Evolutionary conservation across 805 yeast genomes (phyloP).

Genomic region (Candida khao-thaluensis): DNA sequence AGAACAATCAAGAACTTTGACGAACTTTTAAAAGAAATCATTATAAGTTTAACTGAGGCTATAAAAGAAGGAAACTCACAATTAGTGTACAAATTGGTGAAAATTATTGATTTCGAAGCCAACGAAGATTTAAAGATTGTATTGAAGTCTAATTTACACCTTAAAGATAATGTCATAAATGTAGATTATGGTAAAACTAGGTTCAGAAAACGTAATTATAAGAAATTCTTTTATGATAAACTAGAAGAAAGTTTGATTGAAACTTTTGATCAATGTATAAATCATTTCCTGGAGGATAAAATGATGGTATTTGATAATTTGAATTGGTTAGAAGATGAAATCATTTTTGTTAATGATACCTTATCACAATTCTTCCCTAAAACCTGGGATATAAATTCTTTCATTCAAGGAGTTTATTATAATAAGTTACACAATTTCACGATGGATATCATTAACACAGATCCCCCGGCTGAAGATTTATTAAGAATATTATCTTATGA

Average conservation of each 20-base stretch:
- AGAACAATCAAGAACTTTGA: conserved; percentile 59
- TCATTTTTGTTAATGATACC: conserved; percentile 61
- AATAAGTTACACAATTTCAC: conserved; percentile 61
- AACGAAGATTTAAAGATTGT: conserved; percentile 62
- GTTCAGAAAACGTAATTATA: conserved; percentile 55
- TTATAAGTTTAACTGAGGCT: conserved; percentile 68
- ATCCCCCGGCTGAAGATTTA: conserved; percentile 78
- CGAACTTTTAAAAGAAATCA: conserved; percentile 59
- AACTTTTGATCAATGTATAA: conserved; percentile 65
- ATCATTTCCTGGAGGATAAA: conserved; percentile 47
- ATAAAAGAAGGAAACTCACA: conserved; percentile 66
- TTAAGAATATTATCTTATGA: conserved; percentile 77
- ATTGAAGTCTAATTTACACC: conserved; percentile 31
- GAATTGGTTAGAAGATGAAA: conserved; percentile 82
- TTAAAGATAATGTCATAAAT: conserved; percentile 19
- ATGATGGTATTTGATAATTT: conserved; percentile 66
- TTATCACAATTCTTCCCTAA: conserved; percentile 62
- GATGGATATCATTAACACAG: conserved; percentile 59
- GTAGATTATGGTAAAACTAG: conserved; percentile 31
- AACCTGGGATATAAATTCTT: conserved; percentile 69
- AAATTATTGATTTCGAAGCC: conserved; percentile 78
- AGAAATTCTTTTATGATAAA: conserved; percentile 55
- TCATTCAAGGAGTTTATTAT: conserved; percentile 66
- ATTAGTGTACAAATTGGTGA: conserved; percentile 67
- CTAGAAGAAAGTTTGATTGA: conserved; percentile 60